Evolutionary conservation across 192 early-diverging fungal genomes (phyloP), one percentile per base, ranked within the genome.

Genomic region (Gamsiella multidivaricata): DNA sequence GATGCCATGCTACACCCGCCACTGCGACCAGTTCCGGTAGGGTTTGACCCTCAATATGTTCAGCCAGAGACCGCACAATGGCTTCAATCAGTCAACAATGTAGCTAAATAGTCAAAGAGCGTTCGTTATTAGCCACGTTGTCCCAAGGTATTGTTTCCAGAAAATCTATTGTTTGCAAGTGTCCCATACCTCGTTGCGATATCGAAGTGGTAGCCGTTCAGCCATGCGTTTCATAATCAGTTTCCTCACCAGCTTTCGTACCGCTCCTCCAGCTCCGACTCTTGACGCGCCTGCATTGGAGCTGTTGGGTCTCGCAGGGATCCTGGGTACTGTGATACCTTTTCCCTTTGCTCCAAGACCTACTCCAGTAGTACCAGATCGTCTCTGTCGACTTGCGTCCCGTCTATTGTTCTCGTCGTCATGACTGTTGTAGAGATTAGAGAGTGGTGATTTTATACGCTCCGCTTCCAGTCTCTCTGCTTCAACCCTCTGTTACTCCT

Each of bases 111-210:
- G n/a, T n/a, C n/a, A 46, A 10, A n/a, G 5, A 5, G 15, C 9
- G n/a, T 46, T 50, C 20, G 11, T n/a, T n/a, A n/a, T n/a, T n/a
- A n/a, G n/a, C n/a, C n/a, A n/a, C 7, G 14, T 5, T n/a, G 46
- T 32, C n/a, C n/a, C n/a, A n/a, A n/a, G n/a, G n/a, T n/a, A n/a
- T n/a, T n/a, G n/a, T n/a, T n/a, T n/a, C n/a, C n/a, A n/a, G n/a
- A n/a, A 5, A 2, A 49, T 9, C 3, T n/a, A n/a, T 17, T 26
- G 8, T 37, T 17, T n/a, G n/a, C n/a, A n/a, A n/a, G n/a, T n/a
- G n/a, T n/a, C n/a, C n/a, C n/a, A n/a, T 78, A 78, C 74, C 74
- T 69, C 74, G 15, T 69, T 54, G 28, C 74, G 65, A 46, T 78
- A 78, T 29, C 41, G 36, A 14, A 78, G 59, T 3, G 74, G 74